phyloP scores from a whole-genome alignment of 2,329 filamentous ascomycete genomes.

The Alternaria solani region DNA sequence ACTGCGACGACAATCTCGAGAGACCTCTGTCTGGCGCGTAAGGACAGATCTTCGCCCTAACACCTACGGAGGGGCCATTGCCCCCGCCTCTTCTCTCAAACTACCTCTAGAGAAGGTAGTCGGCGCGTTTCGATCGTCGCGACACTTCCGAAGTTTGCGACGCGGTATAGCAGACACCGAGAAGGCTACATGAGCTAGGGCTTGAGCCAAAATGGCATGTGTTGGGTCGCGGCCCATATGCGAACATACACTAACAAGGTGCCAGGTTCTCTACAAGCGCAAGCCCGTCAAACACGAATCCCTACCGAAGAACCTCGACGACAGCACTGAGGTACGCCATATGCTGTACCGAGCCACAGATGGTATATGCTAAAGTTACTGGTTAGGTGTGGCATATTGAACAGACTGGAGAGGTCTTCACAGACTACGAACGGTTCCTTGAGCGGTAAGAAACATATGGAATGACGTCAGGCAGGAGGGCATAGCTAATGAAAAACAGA shows the following conservation, averaged over 20 bases:
- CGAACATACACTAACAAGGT: constrained; percentile 25
- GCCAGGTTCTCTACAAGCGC: constrained; percentile 91
- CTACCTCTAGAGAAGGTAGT: constrained; percentile 1
- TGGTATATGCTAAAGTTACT: constrained; percentile 37
- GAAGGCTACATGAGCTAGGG: constrained; percentile 43
- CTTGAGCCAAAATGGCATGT: constrained; percentile 44
- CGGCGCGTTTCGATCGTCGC: constrained; percentile 30
- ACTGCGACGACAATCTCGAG: constrained; percentile 43
- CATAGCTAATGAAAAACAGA: constrained; percentile 56
- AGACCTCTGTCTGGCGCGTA: constrained; percentile 30
- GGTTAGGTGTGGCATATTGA: constrained; percentile 87
- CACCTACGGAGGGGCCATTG: constrained; percentile 22
- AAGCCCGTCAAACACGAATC: constrained; percentile 89
- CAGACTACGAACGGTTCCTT: constrained; percentile 86
- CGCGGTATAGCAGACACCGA: constrained; percentile 30
- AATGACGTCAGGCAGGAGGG: constrained; percentile 31
- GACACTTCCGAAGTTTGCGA: constrained; percentile 39
- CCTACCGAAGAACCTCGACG: constrained; percentile 76
- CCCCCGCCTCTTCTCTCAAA: constrained; percentile 3
- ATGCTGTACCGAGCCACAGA: constrained; percentile 14
- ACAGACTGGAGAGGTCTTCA: constrained; percentile 89
- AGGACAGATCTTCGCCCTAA: constrained; percentile 19
- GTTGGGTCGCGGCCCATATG: constrained; percentile 18
- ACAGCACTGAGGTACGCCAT: constrained; percentile 77
- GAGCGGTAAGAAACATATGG: constrained; percentile 67